Conservation (phyloP, 805 yeast species). For the Lachancea sp. region DNA sequence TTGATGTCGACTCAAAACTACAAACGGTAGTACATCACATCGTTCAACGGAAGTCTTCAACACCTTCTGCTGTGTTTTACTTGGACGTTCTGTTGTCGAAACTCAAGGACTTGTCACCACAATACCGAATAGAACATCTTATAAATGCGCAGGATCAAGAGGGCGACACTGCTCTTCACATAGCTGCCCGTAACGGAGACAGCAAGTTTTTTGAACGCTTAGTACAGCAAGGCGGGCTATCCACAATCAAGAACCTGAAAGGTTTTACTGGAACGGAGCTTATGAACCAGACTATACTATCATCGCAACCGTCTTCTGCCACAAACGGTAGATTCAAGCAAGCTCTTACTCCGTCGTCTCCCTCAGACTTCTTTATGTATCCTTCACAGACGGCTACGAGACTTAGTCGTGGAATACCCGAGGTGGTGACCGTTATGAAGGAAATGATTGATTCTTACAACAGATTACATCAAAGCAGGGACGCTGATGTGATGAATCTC, state of each 20-base stretch:
- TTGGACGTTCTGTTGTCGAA: constrained; percentile 69
- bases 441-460: constrained; percentile 48
- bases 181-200: constrained; percentile 73
- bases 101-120: constrained; percentile 56
- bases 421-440: constrained; percentile 27
- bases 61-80: constrained; percentile 79
- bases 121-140: constrained; percentile 51
- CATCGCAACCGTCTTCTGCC: neutral
- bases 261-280: constrained; percentile 26
- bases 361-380: constrained; percentile 24
- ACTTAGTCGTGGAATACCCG: constrained; percentile 26
- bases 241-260: constrained; percentile 42
- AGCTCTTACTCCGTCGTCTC: constrained; percentile 6
- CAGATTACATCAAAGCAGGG: constrained; percentile 42
- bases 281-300: constrained; percentile 33
- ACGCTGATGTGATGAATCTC: constrained; percentile 35
- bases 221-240: constrained; percentile 30
- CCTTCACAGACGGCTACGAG: constrained; percentile 32
- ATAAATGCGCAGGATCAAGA: constrained; percentile 62
- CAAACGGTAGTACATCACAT: constrained; percentile 85
- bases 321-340: constrained; percentile 7
- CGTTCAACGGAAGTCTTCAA: constrained; percentile 60
- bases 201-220: constrained; percentile 31
- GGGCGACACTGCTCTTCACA: constrained; percentile 88
- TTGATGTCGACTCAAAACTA: constrained; percentile 64